Evolutionary conservation across 2,329 filamentous ascomycete genomes (phyloP), one percentile per base, ranked within the genome.

Genomic region (Chalaropsis thielavioides): DNA sequence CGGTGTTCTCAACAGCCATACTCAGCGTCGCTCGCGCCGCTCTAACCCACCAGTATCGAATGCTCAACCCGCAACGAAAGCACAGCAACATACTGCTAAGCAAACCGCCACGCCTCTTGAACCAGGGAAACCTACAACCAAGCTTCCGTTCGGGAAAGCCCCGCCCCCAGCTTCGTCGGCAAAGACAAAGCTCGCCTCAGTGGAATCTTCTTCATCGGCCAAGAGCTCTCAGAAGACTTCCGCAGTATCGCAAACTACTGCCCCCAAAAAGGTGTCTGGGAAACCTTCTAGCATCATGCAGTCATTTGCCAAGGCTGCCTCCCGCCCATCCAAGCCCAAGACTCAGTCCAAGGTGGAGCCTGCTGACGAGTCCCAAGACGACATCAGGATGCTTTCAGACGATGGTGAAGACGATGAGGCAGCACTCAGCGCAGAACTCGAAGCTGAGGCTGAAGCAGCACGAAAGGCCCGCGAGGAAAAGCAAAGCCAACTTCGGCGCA

Each of bases 291-390:
- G 83, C 67, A 83, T 95, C 31, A 90, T 94, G 79, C 86, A 87
- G 67, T 88, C 89, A 0, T 95, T 95, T 72, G 88, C 89, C 15
- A 89, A 87, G 70, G 77, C 79, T 4, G 74, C 73, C 2, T 70
- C 73, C 3, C 75, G 72, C 61, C 71, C 77, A 0, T 70, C 75
- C 3, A 79, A 77, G 70, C 77, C 85, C 3, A 89, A 85, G 70
- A 69, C 70, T 10, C 66, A 70, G 6, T 61, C 68, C 5, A 73
- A 71, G 43, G 31, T 46, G 11, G 51, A 63, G 35, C 10, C 51
- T 11, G 19, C 43, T 4, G 61, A 49, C n/a, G 64, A 61, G 51
- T 46, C 72, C 59, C 72, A 74, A 46, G 63, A 68, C 19, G 73
- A 75, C 17, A 65, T 66, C 4, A 54, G 65, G 5, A 71, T 72